These are phyloP conservation scores for Alternaria ventricosa DNA, from an alignment of 2,329 filamentous ascomycete species.

Conservation along the genomic window DNA sequence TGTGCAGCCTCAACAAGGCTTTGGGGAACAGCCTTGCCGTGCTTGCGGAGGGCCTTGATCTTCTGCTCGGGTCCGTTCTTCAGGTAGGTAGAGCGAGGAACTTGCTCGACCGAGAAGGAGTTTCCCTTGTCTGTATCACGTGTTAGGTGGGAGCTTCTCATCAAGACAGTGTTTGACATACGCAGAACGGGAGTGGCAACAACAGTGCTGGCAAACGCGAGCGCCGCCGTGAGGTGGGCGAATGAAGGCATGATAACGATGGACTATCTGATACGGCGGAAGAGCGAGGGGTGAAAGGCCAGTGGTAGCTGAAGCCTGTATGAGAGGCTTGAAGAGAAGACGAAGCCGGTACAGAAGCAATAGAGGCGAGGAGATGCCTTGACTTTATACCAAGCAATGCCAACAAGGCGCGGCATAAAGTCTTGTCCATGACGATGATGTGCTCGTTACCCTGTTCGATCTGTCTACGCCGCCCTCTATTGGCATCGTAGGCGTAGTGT, in stretches of 20 bases:
- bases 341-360: constrained; percentile 18
- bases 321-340: constrained; percentile 8
- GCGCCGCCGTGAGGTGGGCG: constrained; percentile 37
- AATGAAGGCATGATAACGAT: constrained; percentile 42
- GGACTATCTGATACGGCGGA: constrained; percentile 3
- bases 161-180: neutral
- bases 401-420: constrained; percentile 14
- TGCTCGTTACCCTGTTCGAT: constrained; percentile 13
- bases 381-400: constrained; percentile 38
- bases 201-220: constrained; percentile 37
- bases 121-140: constrained; percentile 27
- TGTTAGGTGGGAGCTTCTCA: neutral
- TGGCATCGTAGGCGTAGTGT: constrained; percentile 10
- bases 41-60: constrained; percentile 52
- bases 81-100: constrained; percentile 34
- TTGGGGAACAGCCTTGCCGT: constrained; percentile 37
- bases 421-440: constrained; percentile 12
- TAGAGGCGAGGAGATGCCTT: constrained; percentile 24
- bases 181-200: constrained; percentile 37
- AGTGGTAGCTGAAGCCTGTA: constrained; percentile 20
- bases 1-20: constrained; percentile 41
- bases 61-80: constrained; percentile 50
- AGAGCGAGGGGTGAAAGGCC: constrained; percentile 18
- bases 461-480: constrained; percentile 10
- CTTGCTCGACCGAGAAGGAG: constrained; percentile 41